Evolutionary conservation across 768 basidiomycete genomes (phyloP).

Genomic region (Nidularia sp.): DNA sequence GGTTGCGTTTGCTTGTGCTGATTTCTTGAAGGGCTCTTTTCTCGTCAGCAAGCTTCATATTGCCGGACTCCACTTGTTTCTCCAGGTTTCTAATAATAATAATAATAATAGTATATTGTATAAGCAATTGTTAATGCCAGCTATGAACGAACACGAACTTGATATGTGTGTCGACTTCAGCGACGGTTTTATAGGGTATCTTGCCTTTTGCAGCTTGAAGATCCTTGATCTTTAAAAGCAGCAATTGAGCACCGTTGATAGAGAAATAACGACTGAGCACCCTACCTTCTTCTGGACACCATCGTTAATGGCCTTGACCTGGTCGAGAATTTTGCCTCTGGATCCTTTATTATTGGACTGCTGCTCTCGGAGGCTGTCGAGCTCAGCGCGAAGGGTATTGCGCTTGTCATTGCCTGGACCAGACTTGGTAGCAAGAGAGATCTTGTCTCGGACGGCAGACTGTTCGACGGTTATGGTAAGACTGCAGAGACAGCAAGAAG

Average conservation of each 20-base stretch:
- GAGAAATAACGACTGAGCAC: not conserved
- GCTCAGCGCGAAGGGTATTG: slow-evolving; percentile 69
- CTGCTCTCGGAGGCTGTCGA: slow-evolving; percentile 72
- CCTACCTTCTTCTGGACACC: slow-evolving; percentile 75
- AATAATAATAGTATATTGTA: slow-evolving; percentile 10
- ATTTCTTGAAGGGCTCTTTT: slow-evolving; percentile 95
- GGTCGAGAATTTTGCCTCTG: slow-evolving; percentile 68
- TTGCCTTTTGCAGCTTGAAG: slow-evolving; percentile 80
- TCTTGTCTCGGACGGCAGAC: slow-evolving; percentile 74
- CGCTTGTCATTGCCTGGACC: slow-evolving; percentile 70
- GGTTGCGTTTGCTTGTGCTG: slow-evolving; percentile 61
- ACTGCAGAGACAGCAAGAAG: slow-evolving; percentile 7
- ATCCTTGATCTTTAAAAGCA: slow-evolving; percentile 66
- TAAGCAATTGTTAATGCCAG: not conserved
- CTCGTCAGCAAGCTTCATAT: slow-evolving; percentile 90
- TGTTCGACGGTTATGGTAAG: too few species aligned
- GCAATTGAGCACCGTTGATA: slow-evolving; percentile 1
- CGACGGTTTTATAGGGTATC: slow-evolving; percentile 72
- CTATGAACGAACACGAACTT: slow-evolving; percentile 44
- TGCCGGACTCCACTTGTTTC: slow-evolving; percentile 88
- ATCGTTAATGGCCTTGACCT: slow-evolving; percentile 78
- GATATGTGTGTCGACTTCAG: slow-evolving; percentile 85
- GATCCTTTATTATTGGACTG: slow-evolving; percentile 76
- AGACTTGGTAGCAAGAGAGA: slow-evolving; percentile 55
- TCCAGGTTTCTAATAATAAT: slow-evolving; percentile 81